Conservation (phyloP, 805 yeast species). For the Yamadazyma endophytica region DNA sequence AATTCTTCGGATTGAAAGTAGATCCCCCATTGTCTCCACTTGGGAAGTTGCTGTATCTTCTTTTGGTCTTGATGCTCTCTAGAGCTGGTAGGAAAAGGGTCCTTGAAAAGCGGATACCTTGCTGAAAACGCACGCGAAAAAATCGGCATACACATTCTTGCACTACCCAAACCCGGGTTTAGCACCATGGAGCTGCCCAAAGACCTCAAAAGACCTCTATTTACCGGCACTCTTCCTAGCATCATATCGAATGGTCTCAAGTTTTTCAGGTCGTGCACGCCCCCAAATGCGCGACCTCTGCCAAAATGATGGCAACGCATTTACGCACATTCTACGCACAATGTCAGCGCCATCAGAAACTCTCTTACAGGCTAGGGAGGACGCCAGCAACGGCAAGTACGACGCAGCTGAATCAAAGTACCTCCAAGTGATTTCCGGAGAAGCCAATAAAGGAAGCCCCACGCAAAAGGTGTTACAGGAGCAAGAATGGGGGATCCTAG, state of each 20-base stretch:
- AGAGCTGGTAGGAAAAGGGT: conserved; percentile 35
- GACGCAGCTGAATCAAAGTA: conserved; percentile 60
- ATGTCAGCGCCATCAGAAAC: conserved; percentile 1
- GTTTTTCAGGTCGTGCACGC: background rate
- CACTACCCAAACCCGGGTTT: too few species aligned
- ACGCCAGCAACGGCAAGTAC: conserved; percentile 46
- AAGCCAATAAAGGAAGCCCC: conserved; percentile 8
- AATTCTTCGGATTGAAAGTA: conserved; percentile 50
- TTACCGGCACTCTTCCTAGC: too few species aligned
- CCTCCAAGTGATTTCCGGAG: conserved; percentile 32
- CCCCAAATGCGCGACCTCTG: background rate
- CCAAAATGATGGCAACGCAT: conserved; percentile 6
- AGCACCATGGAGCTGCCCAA: too few species aligned
- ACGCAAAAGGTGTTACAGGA: conserved; percentile 29
- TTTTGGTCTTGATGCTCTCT: conserved; percentile 23
- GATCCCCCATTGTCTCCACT: conserved; percentile 36
- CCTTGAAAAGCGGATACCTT: conserved; percentile 12
- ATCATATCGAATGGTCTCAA: too few species aligned
- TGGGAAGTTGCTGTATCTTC: conserved; percentile 26
- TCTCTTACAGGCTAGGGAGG: conserved; percentile 60
- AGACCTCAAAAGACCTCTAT: too few species aligned
- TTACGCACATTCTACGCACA: background rate
- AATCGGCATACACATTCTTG: too few species aligned
- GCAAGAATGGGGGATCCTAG: conserved; percentile 66
- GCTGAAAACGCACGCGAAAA: background rate